phyloP scores from a whole-genome alignment of 306 rosid species.

The Bauhinia variegata region DNA sequence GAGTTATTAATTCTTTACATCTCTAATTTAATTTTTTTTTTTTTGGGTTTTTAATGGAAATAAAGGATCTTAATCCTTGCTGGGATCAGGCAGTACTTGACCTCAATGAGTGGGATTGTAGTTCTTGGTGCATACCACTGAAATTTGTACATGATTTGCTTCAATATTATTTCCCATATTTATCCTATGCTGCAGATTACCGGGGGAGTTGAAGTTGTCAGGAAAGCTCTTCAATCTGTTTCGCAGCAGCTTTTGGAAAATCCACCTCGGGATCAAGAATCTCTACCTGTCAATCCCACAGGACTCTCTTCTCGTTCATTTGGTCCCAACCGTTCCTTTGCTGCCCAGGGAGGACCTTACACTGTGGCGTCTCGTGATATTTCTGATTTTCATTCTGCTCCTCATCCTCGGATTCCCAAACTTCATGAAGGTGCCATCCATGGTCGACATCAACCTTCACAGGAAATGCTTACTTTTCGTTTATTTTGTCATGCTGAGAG shows the following conservation, averaged over 20 bases:
- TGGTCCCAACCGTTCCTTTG: slow-evolving; percentile 50
- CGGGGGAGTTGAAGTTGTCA: slow-evolving; percentile 74
- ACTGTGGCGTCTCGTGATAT: slow-evolving; percentile 58
- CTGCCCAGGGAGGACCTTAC: slow-evolving; percentile 51
- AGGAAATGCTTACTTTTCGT: slow-evolving; percentile 72
- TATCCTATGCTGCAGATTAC: slow-evolving; percentile 62
- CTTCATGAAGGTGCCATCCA: slow-evolving; percentile 66
- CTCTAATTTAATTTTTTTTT: neutral
- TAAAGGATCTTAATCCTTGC: neutral
- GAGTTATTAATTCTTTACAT: neutral
- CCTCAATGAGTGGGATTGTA: neutral
- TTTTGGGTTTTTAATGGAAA: neutral
- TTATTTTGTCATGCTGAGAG: slow-evolving; percentile 86
- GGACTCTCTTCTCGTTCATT: slow-evolving; percentile 62
- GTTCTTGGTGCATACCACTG: slow-evolving; percentile 12
- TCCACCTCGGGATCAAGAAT: slow-evolving; percentile 61
- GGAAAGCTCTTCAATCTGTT: slow-evolving; percentile 81
- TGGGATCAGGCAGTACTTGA: neutral
- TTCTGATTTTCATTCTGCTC: slow-evolving; percentile 53
- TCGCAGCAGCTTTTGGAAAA: slow-evolving; percentile 74
- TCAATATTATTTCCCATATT: slow-evolving; percentile 15
- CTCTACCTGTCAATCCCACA: slow-evolving; percentile 38
- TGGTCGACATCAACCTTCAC: slow-evolving; percentile 62
- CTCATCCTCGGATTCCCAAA: slow-evolving; percentile 53
- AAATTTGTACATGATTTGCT: slow-evolving; percentile 16